These are phyloP conservation scores for Phoma sp. DNA, from an alignment of 2,329 filamentous ascomycete genomes.

Conservation along the genomic window DNA sequence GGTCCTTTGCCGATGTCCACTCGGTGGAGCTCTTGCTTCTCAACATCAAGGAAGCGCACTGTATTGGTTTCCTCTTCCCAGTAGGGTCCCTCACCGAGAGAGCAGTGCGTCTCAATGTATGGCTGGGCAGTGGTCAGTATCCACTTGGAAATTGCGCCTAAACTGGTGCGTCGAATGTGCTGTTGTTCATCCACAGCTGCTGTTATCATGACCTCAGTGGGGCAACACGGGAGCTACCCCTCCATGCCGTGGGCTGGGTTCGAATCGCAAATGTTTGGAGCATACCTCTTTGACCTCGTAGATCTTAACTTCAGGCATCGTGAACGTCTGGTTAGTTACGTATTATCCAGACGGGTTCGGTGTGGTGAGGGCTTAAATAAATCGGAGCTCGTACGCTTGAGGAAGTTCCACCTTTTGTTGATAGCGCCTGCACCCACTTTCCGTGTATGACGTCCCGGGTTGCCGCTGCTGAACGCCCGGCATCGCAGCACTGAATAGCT, in stretches of 20 bases:
- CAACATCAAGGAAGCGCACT: conserved; percentile 83
- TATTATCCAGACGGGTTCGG: conserved; percentile 22
- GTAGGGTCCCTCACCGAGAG: conserved; percentile 75
- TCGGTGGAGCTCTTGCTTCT: conserved; percentile 73
- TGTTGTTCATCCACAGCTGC: not conserved
- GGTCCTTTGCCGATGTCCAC: conserved; percentile 70
- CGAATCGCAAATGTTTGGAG: conserved; percentile 6
- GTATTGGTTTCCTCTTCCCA: conserved; percentile 70
- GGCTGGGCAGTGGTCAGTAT: conserved; percentile 41
- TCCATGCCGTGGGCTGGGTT: conserved; percentile 17
- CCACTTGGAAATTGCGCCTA: not conserved
- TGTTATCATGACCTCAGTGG: conserved; percentile 29
- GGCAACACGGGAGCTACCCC: conserved; percentile 34
- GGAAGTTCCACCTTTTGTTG: conserved; percentile 42
- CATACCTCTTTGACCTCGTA: conserved; percentile 47
- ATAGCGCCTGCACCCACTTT: conserved; percentile 35
- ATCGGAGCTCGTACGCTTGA: conserved; percentile 16
- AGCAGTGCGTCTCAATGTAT: conserved; percentile 67
- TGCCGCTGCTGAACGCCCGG: conserved; percentile 20
- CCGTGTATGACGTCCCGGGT: conserved; percentile 37
- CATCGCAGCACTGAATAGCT: not conserved
- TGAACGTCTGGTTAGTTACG: conserved; percentile 19
- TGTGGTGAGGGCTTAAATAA: conserved; percentile 11
- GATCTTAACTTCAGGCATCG: conserved; percentile 41
- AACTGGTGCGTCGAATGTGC: not conserved